Percentiles rank a stretch among this genome's conserved stretches.
phyloP scores from a whole-genome alignment of 768 basidiomycete species.

The Lepiota brunneoincarnata region DNA sequence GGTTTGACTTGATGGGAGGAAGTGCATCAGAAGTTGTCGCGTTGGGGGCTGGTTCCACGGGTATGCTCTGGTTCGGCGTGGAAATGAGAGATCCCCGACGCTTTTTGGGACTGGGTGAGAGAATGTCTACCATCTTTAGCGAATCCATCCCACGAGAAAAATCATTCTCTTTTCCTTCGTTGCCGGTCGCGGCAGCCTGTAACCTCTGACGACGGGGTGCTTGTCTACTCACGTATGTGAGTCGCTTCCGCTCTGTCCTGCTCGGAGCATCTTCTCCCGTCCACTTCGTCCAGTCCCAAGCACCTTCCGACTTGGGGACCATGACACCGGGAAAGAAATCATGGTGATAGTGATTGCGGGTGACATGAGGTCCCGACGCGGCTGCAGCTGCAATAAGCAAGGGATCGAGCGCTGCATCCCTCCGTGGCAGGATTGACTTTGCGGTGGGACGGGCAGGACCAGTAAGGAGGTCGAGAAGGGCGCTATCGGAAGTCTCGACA shows the following conservation, averaged over 20 bases:
- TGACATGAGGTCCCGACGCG: conserved; percentile 73
- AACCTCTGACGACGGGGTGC: conserved; percentile 67
- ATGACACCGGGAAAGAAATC: conserved; percentile 66
- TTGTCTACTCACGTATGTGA: conserved; percentile 71
- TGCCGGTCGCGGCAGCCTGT: conserved; percentile 24
- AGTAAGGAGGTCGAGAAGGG: conserved; percentile 66
- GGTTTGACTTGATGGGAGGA: conserved; percentile 17
- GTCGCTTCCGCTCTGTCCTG: conserved; percentile 40
- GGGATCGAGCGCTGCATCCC: conserved; percentile 77
- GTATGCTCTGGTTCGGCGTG: conserved; percentile 10
- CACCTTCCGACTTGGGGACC: conserved; percentile 48
- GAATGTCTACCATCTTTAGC: conserved; percentile 36
- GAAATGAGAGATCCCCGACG: conserved; percentile 34
- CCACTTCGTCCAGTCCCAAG: conserved; percentile 60
- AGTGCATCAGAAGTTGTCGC: conserved; percentile 18
- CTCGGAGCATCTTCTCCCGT: conserved; percentile 37
- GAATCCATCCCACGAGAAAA: conserved; percentile 34
- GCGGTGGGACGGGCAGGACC: conserved; percentile 40
- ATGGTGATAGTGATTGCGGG: conserved; percentile 85
- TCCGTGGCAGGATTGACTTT: conserved; percentile 46
- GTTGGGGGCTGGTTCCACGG: conserved; percentile 17
- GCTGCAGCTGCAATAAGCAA: conserved; percentile 75
- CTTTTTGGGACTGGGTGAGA: conserved; percentile 38
- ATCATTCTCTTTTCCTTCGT: conserved; percentile 53
- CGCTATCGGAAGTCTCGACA: conserved; percentile 45